Conservation (phyloP, 1,284 basidiomycete genomes). For the Puccinia brachypodii region DNA sequence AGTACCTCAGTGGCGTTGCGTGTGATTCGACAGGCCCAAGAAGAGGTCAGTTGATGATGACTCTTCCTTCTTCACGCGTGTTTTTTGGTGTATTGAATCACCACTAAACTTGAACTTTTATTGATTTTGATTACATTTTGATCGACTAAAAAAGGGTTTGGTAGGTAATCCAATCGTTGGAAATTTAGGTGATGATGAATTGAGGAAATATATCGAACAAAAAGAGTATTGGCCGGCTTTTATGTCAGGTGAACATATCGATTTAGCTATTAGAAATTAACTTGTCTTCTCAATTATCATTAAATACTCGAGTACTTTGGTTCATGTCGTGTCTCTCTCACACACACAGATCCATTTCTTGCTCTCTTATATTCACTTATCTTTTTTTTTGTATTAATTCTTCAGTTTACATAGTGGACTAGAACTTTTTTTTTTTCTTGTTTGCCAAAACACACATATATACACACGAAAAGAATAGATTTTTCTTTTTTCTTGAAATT, state of each 20-base stretch:
- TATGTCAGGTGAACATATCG: slow-evolving; percentile 39
- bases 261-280: slow-evolving; percentile 34
- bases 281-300: background rate
- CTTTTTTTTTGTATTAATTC: background rate
- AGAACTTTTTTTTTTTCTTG: too few relatives aligned
- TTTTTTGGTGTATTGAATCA: background rate
- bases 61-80: too few relatives aligned
- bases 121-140: background rate
- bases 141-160: slow-evolving; percentile 17
- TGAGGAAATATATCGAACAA: slow-evolving; percentile 40
- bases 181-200: slow-evolving; percentile 20
- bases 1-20: slow-evolving; percentile 40
- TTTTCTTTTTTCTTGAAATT: too few relatives aligned
- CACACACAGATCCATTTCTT: too few relatives aligned
- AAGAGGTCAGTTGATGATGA: slow-evolving; percentile 30
- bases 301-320: background rate
- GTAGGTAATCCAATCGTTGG: slow-evolving; percentile 26
- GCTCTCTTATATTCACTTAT: too few relatives aligned
- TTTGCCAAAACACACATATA: too few relatives aligned
- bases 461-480: too few relatives aligned
- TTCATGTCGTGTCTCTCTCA: too few relatives aligned
- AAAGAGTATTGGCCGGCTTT: slow-evolving; percentile 46
- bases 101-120: background rate
- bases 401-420: too few relatives aligned
- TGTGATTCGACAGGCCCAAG: slow-evolving; percentile 42